Conservation (phyloP, 306 rosid species). For the Phaseolus lunatus region DNA sequence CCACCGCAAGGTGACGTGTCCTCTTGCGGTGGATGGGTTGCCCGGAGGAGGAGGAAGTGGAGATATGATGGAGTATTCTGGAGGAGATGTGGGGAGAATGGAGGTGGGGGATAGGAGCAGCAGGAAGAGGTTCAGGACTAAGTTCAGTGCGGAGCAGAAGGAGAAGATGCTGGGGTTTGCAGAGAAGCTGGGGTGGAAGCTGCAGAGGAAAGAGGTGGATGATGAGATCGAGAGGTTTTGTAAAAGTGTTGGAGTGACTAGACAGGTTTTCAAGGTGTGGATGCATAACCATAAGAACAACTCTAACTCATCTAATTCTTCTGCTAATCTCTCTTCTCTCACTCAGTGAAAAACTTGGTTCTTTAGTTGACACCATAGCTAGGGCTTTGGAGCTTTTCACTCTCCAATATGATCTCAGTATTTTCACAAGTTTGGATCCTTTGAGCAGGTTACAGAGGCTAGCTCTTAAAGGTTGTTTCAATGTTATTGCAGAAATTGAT, state of each 20-base stretch:
- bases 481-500: too few relatives aligned
- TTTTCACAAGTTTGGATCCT: not conserved
- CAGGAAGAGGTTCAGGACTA: conserved; percentile 77
- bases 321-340: conserved; percentile 70
- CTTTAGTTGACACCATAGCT: too few relatives aligned
- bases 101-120: conserved; percentile 42
- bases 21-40: not conserved
- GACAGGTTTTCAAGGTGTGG: conserved; percentile 91
- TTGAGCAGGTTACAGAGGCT: too few relatives aligned
- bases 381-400: not conserved
- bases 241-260: conserved; percentile 64
- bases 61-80: conserved; percentile 54
- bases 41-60: not conserved
- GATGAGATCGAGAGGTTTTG: conserved; percentile 84
- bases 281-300: conserved; percentile 90
- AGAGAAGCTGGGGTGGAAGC: conserved; percentile 85
- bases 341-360: conserved; percentile 47
- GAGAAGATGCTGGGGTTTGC: conserved; percentile 91
- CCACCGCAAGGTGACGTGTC: conserved; percentile 69
- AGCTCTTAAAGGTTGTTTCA: not conserved
- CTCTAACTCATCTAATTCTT: conserved; percentile 53
- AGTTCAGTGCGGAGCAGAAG: conserved; percentile 81
- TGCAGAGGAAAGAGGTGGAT: conserved; percentile 74
- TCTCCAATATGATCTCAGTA: not conserved
- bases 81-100: conserved; percentile 26